Base-by-base conservation (phyloP, 169 alveolate genomes). In the Plasmodium falciparum region DNA sequence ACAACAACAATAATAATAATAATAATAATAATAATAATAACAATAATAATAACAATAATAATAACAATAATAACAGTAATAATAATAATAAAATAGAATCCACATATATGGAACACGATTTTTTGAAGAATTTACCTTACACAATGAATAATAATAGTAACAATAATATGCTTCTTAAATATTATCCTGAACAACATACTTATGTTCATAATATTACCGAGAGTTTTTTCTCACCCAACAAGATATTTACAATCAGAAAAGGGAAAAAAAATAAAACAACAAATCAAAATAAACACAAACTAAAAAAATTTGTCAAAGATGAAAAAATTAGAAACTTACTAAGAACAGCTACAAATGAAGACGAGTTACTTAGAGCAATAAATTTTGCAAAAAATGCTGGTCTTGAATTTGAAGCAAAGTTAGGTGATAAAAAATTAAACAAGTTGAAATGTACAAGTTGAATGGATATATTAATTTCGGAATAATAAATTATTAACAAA, bases 351-450 rank as follows among this genome's bases (percentile, higher is more conserved):
- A 45, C 47, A 72, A 80, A 69, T 52, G 90, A 80, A 80, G 69
- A 80, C 13, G 90, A 80, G n/a, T 56, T 80, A 9, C 73, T 80
- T 20, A 70, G 70, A 62, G 90, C 90, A 20, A 80, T 80, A 24
- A 73, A 62, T 49, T 67, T 70, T 24, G 90, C 90, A n/a, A 70
- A 80, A n/a, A 33, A 54, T n/a, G 90, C 90, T n/a, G 90, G 90
- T 20, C 83, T 80, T 12, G 54, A 80, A 56, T 80, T 80, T 70
- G 90, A 80, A 62, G 90, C 83, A n/a, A 69, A 26, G 29, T 80
- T 80, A 49, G 90, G 90, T 24, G 52, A 72, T 72, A 80, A 80
- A 47, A 80, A 80, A 20, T 49, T 80, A 58, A 67, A 29, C 49
- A 80, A 69, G 63, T 61, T 80, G 73, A 80, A 80, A 62, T 26